These are phyloP conservation scores for Starmera quercuum DNA, from an alignment of 805 yeast species.

Conservation along the genomic window DNA sequence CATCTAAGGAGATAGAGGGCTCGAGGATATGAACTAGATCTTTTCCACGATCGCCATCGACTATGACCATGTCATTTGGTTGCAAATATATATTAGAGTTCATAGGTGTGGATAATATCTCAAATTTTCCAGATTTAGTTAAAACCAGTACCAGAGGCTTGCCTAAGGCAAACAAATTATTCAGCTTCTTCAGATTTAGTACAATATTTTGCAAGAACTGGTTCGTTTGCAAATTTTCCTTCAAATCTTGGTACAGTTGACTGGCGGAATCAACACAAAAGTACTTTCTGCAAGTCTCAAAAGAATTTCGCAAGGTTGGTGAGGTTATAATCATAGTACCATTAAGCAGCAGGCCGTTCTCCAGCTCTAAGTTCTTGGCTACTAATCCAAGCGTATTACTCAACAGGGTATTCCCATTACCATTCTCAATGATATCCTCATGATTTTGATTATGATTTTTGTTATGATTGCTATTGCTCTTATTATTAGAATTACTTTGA, in stretches of 20 bases:
- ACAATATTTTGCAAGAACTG: slow-evolving; percentile 17
- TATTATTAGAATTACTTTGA: slow-evolving; percentile 8
- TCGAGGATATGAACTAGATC: slow-evolving; percentile 69
- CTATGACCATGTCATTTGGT: slow-evolving; percentile 61
- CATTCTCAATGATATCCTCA: not conserved
- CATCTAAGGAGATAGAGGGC: slow-evolving; percentile 51
- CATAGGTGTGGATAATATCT: slow-evolving; percentile 59
- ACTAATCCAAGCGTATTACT: slow-evolving; percentile 2
- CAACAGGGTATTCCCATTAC: slow-evolving; percentile 2
- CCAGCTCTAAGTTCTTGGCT: slow-evolving; percentile 39
- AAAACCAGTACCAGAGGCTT: slow-evolving; percentile 38
- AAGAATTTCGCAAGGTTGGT: slow-evolving; percentile 42
- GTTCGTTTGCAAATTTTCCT: slow-evolving; percentile 24
- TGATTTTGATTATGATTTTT: slow-evolving; percentile 2
- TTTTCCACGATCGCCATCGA: slow-evolving; percentile 81
- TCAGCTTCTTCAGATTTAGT: slow-evolving; percentile 19
- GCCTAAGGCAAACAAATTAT: slow-evolving; percentile 14
- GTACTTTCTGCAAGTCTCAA: slow-evolving; percentile 41
- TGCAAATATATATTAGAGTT: slow-evolving; percentile 53
- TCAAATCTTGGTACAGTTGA: slow-evolving; percentile 29
- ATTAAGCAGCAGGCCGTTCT: slow-evolving; percentile 54
- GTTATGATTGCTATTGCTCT: slow-evolving; percentile 8
- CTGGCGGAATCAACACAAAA: slow-evolving; percentile 40
- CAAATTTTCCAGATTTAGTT: slow-evolving; percentile 60
- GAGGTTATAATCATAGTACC: slow-evolving; percentile 55